Conservation (phyloP, 768 basidiomycete genomes). For the Mycena alexandri region DNA sequence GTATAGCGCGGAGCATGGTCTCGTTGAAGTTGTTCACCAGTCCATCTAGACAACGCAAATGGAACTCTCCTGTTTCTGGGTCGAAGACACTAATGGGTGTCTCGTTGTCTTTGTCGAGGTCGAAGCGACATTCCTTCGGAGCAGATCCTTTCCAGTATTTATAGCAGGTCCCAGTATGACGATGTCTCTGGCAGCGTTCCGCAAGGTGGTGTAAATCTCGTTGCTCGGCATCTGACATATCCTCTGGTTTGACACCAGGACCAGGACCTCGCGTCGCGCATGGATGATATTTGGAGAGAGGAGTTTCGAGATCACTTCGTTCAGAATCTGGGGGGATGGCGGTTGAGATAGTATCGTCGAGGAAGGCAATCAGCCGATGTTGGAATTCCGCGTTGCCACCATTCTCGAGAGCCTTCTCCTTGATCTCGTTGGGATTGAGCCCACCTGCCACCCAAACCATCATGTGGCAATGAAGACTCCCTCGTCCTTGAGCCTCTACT, state of each 20-base stretch:
- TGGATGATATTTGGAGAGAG: too few species aligned
- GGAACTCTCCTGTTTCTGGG: background rate
- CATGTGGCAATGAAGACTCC: background rate
- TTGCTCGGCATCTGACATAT: too few species aligned
- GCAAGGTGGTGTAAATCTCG: background rate
- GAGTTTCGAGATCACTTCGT: too few species aligned
- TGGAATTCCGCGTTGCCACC: too few species aligned
- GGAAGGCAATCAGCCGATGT: too few species aligned
- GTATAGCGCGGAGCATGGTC: slow-evolving; percentile 28
- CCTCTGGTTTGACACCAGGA: too few species aligned
- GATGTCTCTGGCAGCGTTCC: background rate
- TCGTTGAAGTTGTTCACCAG: slow-evolving; percentile 23
- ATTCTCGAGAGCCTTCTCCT: too few species aligned
- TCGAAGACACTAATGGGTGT: background rate
- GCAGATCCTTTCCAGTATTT: background rate
- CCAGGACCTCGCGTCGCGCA: too few species aligned
- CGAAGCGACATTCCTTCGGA: slow-evolving; percentile 19
- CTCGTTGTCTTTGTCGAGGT: slow-evolving; percentile 8
- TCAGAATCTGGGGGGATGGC: too few species aligned
- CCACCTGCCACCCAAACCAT: background rate
- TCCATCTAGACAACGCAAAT: background rate
- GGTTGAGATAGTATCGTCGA: too few species aligned
- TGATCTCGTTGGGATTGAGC: background rate
- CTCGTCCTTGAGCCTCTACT: too few species aligned
- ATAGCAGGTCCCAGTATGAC: background rate